A percentile compares a stretch with the other conserved stretches of the same genome.
phyloP scores from a whole-genome alignment of 352 stramenopile genomes.

The Phytophthora macrochlamydospora region DNA sequence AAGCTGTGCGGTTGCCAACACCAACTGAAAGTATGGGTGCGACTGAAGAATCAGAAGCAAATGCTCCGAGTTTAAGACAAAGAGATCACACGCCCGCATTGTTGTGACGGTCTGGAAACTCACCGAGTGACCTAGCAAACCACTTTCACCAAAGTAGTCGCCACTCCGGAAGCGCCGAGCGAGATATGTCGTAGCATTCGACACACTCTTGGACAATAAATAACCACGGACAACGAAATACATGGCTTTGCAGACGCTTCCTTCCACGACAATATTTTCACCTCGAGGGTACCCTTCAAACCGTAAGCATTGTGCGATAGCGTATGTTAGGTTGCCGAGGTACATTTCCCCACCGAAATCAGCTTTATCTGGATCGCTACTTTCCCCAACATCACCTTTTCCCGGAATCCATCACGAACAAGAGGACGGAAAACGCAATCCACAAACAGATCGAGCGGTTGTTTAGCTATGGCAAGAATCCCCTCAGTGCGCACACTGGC shows the following conservation, averaged over 20 bases:
- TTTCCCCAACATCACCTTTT: conserved; percentile 3
- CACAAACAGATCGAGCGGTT: conserved; percentile 50
- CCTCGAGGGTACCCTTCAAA: conserved; percentile 70
- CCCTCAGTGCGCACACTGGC: conserved; percentile 57
- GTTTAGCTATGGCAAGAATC: conserved; percentile 44
- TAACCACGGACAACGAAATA: conserved; percentile 75
- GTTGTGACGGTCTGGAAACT: conserved; percentile 58
- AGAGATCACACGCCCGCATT: conserved; percentile 63
- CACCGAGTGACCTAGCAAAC: conserved; percentile 57
- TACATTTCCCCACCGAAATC: conserved; percentile 9
- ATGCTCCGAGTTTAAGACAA: conserved; percentile 56
- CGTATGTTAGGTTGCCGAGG: conserved; percentile 35
- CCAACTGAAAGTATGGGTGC: conserved; percentile 48
- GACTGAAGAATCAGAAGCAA: conserved; percentile 46
- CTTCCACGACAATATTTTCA: conserved; percentile 64
- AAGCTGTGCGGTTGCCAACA: conserved; percentile 49
- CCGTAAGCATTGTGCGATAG: conserved; percentile 54
- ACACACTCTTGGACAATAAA: conserved; percentile 53
- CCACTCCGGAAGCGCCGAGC: conserved; percentile 46
- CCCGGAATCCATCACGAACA: conserved; percentile 9
- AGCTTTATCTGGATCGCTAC: neutral
- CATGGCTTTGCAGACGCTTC: conserved; percentile 61
- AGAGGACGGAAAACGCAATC: conserved; percentile 50
- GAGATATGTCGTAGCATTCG: conserved; percentile 57
- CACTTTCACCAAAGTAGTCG: conserved; percentile 64